Percentiles rank a stretch among this genome's conserved stretches.
Evolutionary conservation across 202 grass and related monocot species (phyloP).

Genomic region (Eragrostis tef): DNA sequence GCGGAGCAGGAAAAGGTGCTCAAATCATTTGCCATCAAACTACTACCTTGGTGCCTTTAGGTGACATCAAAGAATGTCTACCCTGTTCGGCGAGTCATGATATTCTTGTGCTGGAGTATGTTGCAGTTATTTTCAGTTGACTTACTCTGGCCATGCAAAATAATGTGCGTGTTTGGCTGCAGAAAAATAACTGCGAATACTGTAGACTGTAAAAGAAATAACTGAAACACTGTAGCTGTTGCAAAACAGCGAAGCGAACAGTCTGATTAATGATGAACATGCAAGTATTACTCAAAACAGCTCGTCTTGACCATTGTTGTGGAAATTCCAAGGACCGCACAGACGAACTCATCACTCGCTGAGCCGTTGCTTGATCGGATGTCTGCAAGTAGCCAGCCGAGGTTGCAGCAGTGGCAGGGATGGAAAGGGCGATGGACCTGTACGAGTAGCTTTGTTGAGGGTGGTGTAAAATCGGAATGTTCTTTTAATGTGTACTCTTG

Average conservation of each 20-base stretch:
- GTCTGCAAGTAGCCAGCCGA: background rate
- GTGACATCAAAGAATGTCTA: conserved; percentile 25
- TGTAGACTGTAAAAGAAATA: too few relatives aligned
- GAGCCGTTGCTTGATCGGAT: background rate
- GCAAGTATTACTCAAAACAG: background rate
- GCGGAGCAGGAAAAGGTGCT: background rate
- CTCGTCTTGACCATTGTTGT: background rate
- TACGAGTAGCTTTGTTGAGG: too few relatives aligned
- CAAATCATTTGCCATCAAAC: background rate
- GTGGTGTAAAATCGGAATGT: too few relatives aligned
- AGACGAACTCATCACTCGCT: too few relatives aligned
- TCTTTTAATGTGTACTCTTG: too few relatives aligned
- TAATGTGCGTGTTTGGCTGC: too few relatives aligned
- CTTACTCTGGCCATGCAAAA: background rate
- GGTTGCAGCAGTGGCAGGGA: too few relatives aligned
- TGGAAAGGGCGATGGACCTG: too few relatives aligned
- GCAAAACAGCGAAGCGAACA: too few relatives aligned
- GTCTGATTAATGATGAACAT: background rate
- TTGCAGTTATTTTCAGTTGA: background rate
- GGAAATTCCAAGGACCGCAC: too few relatives aligned
- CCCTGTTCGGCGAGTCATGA: background rate
- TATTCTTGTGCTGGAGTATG: background rate
- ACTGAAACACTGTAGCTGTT: too few relatives aligned
- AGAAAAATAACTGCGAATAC: too few relatives aligned
- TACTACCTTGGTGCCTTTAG: background rate